Evolutionary conservation across 306 rosid genomes (phyloP), one percentile per base, ranked within the genome.

Genomic region (Quercus aquifolioides): DNA sequence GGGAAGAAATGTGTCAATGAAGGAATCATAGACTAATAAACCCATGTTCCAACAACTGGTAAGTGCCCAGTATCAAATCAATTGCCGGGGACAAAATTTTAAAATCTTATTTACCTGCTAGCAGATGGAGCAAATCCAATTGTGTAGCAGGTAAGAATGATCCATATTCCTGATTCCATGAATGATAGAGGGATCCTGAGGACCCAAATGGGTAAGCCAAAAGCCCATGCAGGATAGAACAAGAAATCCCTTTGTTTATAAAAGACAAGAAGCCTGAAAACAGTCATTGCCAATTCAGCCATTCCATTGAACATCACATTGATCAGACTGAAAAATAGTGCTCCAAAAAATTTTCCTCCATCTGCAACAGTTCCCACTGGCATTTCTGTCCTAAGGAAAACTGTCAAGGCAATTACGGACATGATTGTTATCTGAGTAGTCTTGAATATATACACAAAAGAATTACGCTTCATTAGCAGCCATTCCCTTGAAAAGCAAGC

Each of bases 161-260:
- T 64, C 98, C 97, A 92, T 75, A 94, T 84, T 46, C 56, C 88
- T 1, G 96, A 89, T 80, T 94, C 98, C 75, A 83, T 0, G 28
- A 90, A 65, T 10, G 98, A 94, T 6, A 92, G 55, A 1, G 97
- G 97, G 78, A 94, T 90, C 75, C 92, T 87, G 10, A 94, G 94
- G 80, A 90, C 62, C 91, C 88, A 92, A 79, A 94, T 88, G 20
- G 97, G 98, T 17, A 94, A 67, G 1, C 67, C 87, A 68, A 92
- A 92, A 1, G 92, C 94, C 98, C 98, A 94, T 7, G 91, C 92
- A 13, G 96, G 97, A 79, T 74, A 94, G 80, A 94, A 92, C 86
- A 84, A 71, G 81, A 84, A 83, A 80, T 91, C 96, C 73, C 98
- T 88, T 58, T 92, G 98, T 77, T 86, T 92, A 76, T 33, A 89